Percentiles rank a stretch among this genome's conserved stretches.
These are phyloP conservation scores for Malus fusca DNA, from an alignment of 306 rosid species.

Conservation along the genomic window DNA sequence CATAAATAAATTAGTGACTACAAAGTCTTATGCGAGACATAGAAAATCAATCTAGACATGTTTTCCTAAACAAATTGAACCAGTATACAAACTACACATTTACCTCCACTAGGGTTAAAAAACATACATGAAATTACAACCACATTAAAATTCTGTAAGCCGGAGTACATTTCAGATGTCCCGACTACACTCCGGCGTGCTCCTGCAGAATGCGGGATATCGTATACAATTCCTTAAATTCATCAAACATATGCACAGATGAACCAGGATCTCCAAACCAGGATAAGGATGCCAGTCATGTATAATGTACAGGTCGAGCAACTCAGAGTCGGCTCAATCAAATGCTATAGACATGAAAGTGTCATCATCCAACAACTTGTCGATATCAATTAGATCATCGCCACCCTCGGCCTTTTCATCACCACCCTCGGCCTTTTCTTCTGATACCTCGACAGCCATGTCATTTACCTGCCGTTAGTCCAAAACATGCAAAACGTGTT, in stretches of 20 bases:
- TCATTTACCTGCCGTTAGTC: conserved; percentile 30
- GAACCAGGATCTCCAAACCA: conserved; percentile 28
- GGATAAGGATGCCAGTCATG: conserved; percentile 22
- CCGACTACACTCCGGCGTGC: not conserved
- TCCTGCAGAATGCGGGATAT: not conserved
- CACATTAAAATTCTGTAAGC: not conserved
- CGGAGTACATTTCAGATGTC: not conserved
- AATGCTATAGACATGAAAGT: conserved; percentile 65
- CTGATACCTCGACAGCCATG: conserved; percentile 38
- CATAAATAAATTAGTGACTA: not conserved
- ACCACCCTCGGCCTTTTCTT: conserved; percentile 45
- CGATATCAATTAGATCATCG: conserved; percentile 68
- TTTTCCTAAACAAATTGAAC: not conserved
- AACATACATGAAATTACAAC: not conserved
- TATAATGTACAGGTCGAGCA: conserved; percentile 27
- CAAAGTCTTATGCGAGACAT: not conserved
- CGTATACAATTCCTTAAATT: not conserved
- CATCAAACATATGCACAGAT: conserved; percentile 34
- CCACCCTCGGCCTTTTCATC: conserved; percentile 41
- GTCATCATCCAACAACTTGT: conserved; percentile 63
- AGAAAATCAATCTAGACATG: not conserved
- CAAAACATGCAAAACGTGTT: not conserved
- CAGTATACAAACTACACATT: not conserved
- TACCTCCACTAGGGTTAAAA: not conserved
- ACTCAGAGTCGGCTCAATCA: conserved; percentile 33